These are phyloP conservation scores for Cicer cuneatum DNA, from an alignment of 306 rosid genomes.

Conservation along the genomic window DNA sequence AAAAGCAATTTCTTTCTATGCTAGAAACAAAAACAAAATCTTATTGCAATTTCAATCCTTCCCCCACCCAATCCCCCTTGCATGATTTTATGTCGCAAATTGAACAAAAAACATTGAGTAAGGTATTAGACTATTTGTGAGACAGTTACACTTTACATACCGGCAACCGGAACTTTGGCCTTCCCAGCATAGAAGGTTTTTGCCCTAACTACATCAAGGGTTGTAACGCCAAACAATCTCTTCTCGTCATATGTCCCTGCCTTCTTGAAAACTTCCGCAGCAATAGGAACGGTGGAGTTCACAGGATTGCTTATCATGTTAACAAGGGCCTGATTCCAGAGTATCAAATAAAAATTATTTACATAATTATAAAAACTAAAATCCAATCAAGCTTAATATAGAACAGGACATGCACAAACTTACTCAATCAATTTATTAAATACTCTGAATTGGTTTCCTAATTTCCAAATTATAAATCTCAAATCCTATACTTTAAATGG, in stretches of 20 bases:
- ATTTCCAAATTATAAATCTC: background rate
- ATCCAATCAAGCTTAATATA: slow-evolving; percentile 1
- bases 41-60: slow-evolving; percentile 14
- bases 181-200: slow-evolving; percentile 97
- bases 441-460: background rate
- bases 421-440: slow-evolving; percentile 1
- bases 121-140: background rate
- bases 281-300: slow-evolving; percentile 96
- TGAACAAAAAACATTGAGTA: background rate
- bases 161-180: slow-evolving; percentile 85
- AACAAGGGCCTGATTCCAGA: slow-evolving; percentile 73
- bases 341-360: background rate
- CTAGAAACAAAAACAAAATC: slow-evolving; percentile 27
- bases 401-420: slow-evolving; percentile 20
- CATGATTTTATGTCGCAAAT: background rate
- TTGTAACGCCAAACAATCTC: slow-evolving; percentile 94
- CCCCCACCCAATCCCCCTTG: background rate
- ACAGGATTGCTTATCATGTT: slow-evolving; percentile 98
- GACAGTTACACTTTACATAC: slow-evolving; percentile 51
- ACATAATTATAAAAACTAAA: background rate
- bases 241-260: slow-evolving; percentile 83
- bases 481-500: slow-evolving; percentile 1
- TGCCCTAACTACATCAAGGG: slow-evolving; percentile 97
- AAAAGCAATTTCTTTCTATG: background rate
- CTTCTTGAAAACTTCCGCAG: slow-evolving; percentile 96